These are phyloP conservation scores for Fusarium sp. DNA, from an alignment of 2,329 filamentous ascomycete species.

Conservation along the genomic window DNA sequence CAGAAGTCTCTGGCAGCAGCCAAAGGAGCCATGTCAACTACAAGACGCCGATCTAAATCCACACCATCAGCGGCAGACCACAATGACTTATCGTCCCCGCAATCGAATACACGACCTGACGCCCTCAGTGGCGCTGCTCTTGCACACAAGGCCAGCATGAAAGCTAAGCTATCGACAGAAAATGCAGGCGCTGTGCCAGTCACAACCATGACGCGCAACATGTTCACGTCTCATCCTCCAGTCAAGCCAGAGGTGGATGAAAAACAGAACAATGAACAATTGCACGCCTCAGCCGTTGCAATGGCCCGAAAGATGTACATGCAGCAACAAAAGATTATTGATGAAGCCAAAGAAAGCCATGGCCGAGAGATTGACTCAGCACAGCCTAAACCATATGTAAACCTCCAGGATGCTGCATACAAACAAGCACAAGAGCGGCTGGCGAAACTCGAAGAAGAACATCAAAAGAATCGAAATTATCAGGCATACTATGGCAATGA, in stretches of 20 bases:
- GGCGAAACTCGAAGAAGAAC: conserved; percentile 80
- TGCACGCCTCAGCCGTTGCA: conserved; percentile 84
- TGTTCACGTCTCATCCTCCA: conserved; percentile 82
- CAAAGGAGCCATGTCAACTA: conserved; percentile 75
- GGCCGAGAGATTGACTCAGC: conserved; percentile 47
- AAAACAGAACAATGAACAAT: conserved; percentile 73
- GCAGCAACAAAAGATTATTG: conserved; percentile 71
- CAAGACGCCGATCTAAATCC: conserved; percentile 72
- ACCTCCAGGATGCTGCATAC: conserved; percentile 87
- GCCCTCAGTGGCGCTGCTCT: conserved; percentile 78
- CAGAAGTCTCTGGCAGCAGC: conserved; percentile 79
- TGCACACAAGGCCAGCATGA: conserved; percentile 66
- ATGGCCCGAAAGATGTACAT: conserved; percentile 92
- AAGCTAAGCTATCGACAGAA: conserved; percentile 59
- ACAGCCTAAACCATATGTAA: conserved; percentile 67
- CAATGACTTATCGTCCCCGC: conserved; percentile 28
- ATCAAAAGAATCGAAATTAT: conserved; percentile 70
- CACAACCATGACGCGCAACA: conserved; percentile 75
- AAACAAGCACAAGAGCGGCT: conserved; percentile 86
- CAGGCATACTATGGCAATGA: conserved; percentile 79
- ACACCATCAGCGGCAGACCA: conserved; percentile 59
- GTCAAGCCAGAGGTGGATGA: conserved; percentile 80
- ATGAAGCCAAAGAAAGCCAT: conserved; percentile 59
- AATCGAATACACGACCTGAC: conserved; percentile 65
- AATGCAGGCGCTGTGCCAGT: conserved; percentile 74